phyloP scores from a whole-genome alignment of 306 rosid species.

The Prunus mongolica region DNA sequence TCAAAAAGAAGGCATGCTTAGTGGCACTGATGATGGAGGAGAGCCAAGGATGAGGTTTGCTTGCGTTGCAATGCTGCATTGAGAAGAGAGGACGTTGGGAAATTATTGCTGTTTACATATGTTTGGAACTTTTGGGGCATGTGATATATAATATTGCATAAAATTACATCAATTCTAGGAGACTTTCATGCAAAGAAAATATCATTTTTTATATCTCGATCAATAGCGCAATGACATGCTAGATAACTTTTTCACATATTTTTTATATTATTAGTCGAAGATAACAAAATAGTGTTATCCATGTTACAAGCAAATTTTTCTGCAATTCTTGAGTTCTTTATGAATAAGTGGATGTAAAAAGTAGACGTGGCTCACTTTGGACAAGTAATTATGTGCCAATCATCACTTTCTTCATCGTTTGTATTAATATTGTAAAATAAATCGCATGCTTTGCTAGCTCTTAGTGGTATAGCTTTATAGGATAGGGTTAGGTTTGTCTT shows the following conservation, averaged over 20 bases:
- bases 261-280: fast-evolving
- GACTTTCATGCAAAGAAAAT: too few species aligned
- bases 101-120: not conserved
- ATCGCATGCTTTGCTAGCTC: not conserved
- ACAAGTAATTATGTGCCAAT: not conserved
- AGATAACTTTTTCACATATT: fast-evolving
- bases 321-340: too few species aligned
- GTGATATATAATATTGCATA: not conserved
- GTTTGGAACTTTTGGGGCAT: not conserved
- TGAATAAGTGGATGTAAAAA: not conserved
- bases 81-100: not conserved
- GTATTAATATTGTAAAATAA: not conserved
- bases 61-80: too few species aligned
- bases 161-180: not conserved
- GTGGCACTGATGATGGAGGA: not conserved
- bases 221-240: fast-evolving
- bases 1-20: not conserved
- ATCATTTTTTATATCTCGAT: too few species aligned
- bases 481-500: too few species aligned
- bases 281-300: too few species aligned
- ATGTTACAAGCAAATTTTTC: too few species aligned
- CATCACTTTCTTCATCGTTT: not conserved
- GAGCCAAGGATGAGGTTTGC: too few species aligned
- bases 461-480: too few species aligned
- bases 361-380: not conserved